Evolutionary conservation across 257 asterid species (phyloP).

Genomic region (Salvia miltiorrhiza): DNA sequence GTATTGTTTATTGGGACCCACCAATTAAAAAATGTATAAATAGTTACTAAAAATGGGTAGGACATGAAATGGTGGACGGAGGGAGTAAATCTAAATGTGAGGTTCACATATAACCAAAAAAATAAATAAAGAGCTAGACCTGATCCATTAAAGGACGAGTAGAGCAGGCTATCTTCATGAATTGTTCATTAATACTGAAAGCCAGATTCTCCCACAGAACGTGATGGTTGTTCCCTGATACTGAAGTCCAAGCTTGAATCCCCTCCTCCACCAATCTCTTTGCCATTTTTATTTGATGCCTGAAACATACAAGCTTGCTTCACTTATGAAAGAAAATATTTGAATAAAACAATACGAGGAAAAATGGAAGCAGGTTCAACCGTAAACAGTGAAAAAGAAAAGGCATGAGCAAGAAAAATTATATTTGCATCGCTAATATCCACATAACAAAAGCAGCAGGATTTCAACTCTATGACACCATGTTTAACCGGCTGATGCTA

Average conservation of each 20-base stretch:
- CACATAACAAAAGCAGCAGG: neutral
- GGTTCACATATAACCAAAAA: no score
- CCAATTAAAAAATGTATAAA: no score
- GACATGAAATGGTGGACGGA: no score
- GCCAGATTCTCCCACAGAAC: constrained; percentile 73
- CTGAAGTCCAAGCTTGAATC: constrained; percentile 58
- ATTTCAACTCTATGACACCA: neutral
- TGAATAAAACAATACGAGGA: no score
- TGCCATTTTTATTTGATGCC: constrained; percentile 74
- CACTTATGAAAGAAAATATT: constrained; percentile 15
- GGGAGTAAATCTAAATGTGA: no score
- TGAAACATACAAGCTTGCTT: constrained; percentile 29
- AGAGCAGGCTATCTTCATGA: constrained; percentile 54
- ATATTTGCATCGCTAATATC: neutral
- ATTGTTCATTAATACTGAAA: constrained; percentile 47
- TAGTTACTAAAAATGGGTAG: no score
- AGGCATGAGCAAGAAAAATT: neutral
- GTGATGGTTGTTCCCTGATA: constrained; percentile 50
- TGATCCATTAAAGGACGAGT: constrained; percentile 61
- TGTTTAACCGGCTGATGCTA: no score
- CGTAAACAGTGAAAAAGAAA: neutral
- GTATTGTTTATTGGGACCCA: no score
- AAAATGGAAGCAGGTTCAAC: neutral
- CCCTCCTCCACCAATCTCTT: constrained; percentile 80
- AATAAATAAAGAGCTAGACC: constrained; percentile 56